Conservation (phyloP, 345 rosid genomes). For the Arabidopsis thaliana region DNA sequence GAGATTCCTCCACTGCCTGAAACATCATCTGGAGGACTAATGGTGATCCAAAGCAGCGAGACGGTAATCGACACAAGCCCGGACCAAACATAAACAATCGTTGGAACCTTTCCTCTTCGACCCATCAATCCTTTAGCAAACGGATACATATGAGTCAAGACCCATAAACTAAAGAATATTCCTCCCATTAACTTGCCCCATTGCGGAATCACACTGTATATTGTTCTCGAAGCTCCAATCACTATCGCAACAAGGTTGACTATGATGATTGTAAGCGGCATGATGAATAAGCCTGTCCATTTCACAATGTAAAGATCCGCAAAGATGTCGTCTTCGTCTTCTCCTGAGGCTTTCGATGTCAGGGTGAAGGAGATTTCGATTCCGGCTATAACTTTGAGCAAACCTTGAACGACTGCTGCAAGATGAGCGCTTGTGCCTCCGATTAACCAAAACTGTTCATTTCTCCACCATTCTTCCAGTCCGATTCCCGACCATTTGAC, state of each 20-base stretch:
- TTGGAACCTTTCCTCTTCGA: slow-evolving; percentile 83
- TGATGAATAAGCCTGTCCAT: slow-evolving; percentile 85
- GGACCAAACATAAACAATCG: slow-evolving; percentile 83
- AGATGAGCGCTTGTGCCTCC: slow-evolving; percentile 96
- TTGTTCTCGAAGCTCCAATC: slow-evolving; percentile 68
- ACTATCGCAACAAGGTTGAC: slow-evolving; percentile 72
- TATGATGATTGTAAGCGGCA: slow-evolving; percentile 81
- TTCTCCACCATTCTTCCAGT: slow-evolving; percentile 91
- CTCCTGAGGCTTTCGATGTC: slow-evolving; percentile 70
- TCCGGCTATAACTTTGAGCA: slow-evolving; percentile 79
- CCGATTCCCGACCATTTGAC: slow-evolving; percentile 89
- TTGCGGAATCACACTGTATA: slow-evolving; percentile 85
- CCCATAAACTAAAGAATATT: slow-evolving; percentile 85
- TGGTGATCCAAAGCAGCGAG: slow-evolving; percentile 74
- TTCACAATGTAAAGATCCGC: slow-evolving; percentile 86
- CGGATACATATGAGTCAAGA: slow-evolving; percentile 84
- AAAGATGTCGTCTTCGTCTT: slow-evolving; percentile 72
- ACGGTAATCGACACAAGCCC: slow-evolving; percentile 74
- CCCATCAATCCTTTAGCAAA: slow-evolving; percentile 86
- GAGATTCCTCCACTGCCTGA: slow-evolving; percentile 40
- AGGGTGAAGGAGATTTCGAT: slow-evolving; percentile 85
- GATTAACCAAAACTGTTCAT: slow-evolving; percentile 93
- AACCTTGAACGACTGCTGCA: slow-evolving; percentile 81
- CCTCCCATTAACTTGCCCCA: slow-evolving; percentile 93
- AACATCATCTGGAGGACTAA: slow-evolving; percentile 64